Percentiles rank a stretch among this genome's conserved stretches.
Evolutionary conservation across 306 rosid genomes (phyloP).

Genomic region (Glycine latifolia): DNA sequence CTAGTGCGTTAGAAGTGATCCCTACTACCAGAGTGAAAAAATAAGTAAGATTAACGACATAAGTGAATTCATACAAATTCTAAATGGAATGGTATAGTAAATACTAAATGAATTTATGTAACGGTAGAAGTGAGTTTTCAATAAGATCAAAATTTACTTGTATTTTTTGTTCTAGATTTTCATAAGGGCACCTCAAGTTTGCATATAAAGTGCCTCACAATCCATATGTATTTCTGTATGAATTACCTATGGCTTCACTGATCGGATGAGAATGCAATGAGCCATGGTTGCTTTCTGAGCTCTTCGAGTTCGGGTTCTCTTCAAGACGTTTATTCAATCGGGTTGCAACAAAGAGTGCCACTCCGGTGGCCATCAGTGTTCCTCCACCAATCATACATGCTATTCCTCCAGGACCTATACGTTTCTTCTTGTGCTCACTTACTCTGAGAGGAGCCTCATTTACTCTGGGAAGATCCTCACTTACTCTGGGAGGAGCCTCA

Average conservation of each 20-base stretch:
- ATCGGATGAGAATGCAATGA: conserved; percentile 56
- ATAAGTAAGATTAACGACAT: conserved; percentile 1
- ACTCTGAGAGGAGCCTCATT: conserved; percentile 45
- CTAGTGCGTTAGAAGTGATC: conserved; percentile 48
- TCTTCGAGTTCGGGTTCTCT: conserved; percentile 44
- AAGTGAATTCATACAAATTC: conserved; percentile 11
- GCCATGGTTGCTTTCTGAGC: conserved; percentile 43
- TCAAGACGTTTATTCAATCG: conserved; percentile 51
- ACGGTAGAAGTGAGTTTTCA: background rate
- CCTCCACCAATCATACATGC: conserved; percentile 69
- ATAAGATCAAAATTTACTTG: conserved; percentile 4
- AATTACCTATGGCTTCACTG: conserved; percentile 60
- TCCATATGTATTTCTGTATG: conserved; percentile 34
- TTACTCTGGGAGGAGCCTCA: conserved; percentile 4
- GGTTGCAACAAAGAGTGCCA: conserved; percentile 58
- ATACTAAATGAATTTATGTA: no score
- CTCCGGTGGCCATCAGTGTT: conserved; percentile 64
- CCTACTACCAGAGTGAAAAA: conserved; percentile 38
- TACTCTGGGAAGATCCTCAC: background rate
- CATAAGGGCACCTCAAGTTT: conserved; percentile 16
- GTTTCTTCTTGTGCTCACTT: conserved; percentile 54
- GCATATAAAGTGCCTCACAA: background rate
- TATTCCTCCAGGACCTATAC: conserved; percentile 65
- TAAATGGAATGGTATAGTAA: conserved; percentile 8
- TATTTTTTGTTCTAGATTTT: conserved; percentile 33